Conservation (phyloP, 768 basidiomycete genomes). For the Rhodosporidiobolus sp. region DNA sequence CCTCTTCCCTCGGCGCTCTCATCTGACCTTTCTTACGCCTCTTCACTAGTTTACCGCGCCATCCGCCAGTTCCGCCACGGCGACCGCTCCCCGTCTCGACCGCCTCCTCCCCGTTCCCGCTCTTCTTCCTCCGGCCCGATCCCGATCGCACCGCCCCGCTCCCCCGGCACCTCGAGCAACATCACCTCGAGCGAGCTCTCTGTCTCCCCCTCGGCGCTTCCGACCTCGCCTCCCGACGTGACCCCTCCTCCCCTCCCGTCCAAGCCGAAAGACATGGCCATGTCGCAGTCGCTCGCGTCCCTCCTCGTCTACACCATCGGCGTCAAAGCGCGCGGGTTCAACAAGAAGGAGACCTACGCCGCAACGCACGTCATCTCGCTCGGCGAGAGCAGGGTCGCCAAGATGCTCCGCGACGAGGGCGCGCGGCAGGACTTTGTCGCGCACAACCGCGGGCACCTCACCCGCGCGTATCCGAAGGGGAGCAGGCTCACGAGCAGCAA, state of each 20-base stretch:
- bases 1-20: not conserved
- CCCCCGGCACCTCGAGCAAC: slow-evolving; percentile 6
- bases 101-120: slow-evolving; percentile 5
- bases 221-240: not conserved
- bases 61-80: slow-evolving; percentile 26
- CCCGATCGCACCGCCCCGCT: not conserved
- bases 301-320: slow-evolving; percentile 92
- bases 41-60: slow-evolving; percentile 30
- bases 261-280: slow-evolving; percentile 47
- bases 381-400: slow-evolving; percentile 75
- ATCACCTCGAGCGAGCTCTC: slow-evolving; percentile 4
- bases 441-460: slow-evolving; percentile 77
- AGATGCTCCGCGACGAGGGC: slow-evolving; percentile 59
- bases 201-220: slow-evolving; percentile 5
- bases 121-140: not conserved
- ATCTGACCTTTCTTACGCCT: too few species aligned
- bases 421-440: slow-evolving; percentile 60
- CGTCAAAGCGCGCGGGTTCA: slow-evolving; percentile 69
- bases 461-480: slow-evolving; percentile 82
- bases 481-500: slow-evolving; percentile 77
- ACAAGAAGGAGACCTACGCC: slow-evolving; percentile 77
- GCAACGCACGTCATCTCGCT: slow-evolving; percentile 89
- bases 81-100: slow-evolving; percentile 6
- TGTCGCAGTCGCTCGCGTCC: slow-evolving; percentile 68
- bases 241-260: not conserved